These are phyloP conservation scores for Lepidium sativum DNA, from an alignment of 345 rosid genomes.

Conservation along the genomic window DNA sequence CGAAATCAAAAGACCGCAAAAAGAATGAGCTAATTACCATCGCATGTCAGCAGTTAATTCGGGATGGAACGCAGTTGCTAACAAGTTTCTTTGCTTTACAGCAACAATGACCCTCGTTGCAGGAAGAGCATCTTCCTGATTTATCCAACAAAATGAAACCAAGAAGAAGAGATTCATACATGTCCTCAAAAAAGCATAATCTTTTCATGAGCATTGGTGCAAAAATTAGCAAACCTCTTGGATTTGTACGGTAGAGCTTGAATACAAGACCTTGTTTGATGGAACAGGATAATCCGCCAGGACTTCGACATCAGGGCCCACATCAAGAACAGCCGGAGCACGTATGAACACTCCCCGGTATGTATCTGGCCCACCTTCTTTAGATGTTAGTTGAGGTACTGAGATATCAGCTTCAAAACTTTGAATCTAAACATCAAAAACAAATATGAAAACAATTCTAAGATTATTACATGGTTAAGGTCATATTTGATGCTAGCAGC, in stretches of 20 bases:
- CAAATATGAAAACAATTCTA: background rate
- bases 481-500: background rate
- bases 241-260: constrained; percentile 67
- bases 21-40: constrained; percentile 39
- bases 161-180: background rate
- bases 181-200: background rate
- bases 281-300: constrained; percentile 68
- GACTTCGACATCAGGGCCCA: constrained; percentile 78
- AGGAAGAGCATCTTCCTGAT: constrained; percentile 57
- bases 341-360: constrained; percentile 90
- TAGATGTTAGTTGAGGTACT: constrained; percentile 60
- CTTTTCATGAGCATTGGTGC: background rate
- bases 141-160: background rate
- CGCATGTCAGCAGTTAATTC: constrained; percentile 90
- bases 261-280: constrained; percentile 56
- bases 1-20: background rate
- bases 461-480: background rate
- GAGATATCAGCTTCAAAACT: constrained; percentile 87
- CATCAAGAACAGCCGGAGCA: constrained; percentile 87
- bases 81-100: constrained; percentile 68
- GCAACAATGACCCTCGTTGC: constrained; percentile 79
- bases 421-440: constrained; percentile 48
- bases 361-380: constrained; percentile 85
- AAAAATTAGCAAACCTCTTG: constrained; percentile 50
- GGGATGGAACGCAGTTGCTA: constrained; percentile 93